Percentiles rank a stretch among this genome's conserved stretches.
phyloP scores from a whole-genome alignment of 106 monocot species.

The Dendrobium nobile region DNA sequence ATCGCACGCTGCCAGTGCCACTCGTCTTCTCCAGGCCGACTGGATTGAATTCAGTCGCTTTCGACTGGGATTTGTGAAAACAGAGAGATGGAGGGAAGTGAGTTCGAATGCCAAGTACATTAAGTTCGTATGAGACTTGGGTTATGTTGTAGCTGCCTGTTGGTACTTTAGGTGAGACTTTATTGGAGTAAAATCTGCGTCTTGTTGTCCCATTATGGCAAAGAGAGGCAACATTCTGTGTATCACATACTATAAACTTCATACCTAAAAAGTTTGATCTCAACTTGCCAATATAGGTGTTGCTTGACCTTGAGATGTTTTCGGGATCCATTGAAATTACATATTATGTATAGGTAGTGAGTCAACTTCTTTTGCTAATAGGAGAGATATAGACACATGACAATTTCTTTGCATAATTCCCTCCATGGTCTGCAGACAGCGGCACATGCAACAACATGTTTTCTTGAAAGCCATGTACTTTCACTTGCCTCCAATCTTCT shows the following conservation, averaged over 20 bases:
- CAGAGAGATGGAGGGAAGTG: no score
- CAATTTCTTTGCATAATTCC: no score
- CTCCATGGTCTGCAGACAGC: no score
- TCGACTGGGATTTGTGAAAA: no score
- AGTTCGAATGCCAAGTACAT: constrained; percentile 32
- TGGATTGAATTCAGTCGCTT: no score
- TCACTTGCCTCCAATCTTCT: no score
- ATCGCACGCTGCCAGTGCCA: no score
- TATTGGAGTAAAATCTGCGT: constrained; percentile 36
- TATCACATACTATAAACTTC: constrained; percentile 32
- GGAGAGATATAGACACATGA: neutral
- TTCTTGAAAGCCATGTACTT: no score
- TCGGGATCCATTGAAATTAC: constrained; percentile 38
- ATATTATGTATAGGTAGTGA: constrained; percentile 42
- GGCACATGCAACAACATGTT: no score
- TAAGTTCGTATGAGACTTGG: constrained; percentile 39
- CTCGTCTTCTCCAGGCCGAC: no score
- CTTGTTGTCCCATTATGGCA: constrained; percentile 18
- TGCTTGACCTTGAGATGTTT: constrained; percentile 56
- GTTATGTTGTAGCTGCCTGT: constrained; percentile 32
- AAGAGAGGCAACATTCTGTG: constrained; percentile 11
- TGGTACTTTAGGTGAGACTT: constrained; percentile 42
- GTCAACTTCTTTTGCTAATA: constrained; percentile 48
- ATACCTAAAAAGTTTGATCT: constrained; percentile 44
- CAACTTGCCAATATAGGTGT: constrained; percentile 60